Base-by-base conservation (phyloP, 495 filamentous ascomycete species). In the Neurospora terricola region DNA sequence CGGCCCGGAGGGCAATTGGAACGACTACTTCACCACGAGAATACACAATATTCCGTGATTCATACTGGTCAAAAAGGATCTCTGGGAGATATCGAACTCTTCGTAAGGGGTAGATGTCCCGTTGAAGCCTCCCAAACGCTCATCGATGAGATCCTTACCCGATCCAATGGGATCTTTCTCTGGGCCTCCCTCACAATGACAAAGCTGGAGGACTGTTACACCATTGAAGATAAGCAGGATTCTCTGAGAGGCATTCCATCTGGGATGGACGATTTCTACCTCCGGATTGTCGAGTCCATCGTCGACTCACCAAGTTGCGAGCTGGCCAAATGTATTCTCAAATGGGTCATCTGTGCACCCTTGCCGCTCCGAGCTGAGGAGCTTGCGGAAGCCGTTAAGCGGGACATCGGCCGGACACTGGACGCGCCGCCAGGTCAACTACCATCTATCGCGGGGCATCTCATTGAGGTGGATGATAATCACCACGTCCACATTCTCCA, bases 131-230 rank as follows among this genome's bases (percentile, higher is more conserved):
- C 14, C 68, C 6, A 73, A 38, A n/a, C n/a, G 4, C 48, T 76
- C 48, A 36, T 77, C 2, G 69, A 71, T 1, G 40, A 73, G 69
- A 69, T 77, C n/a, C 68, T 77, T 10, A 30, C 36, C 1, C 73
- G 73, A 36, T 73, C 76, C 1, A 74, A 77, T 37, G 74, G 73
- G 23, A 77, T 72, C 39, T 77, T 77, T 39, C 73, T 75, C 8
- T 77, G 74, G 74, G 76, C 74, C 0, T 73, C 76, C 12, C 48
- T 77, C 10, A 75, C 73, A 7, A 70, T 75, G 73, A 69, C 54
- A 2, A 14, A 70, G 5, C 66, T 77, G 2, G 68, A 75, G 10
- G 68, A 75, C 14, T 42, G 48, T 5, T 75, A 77, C 69, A 75
- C 40, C 72, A 45, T 73, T 8, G 74, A 77, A 68, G 76, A 75